phyloP scores from a whole-genome alignment of 2,329 filamentous ascomycete genomes.

The Clonostachys rosea region DNA sequence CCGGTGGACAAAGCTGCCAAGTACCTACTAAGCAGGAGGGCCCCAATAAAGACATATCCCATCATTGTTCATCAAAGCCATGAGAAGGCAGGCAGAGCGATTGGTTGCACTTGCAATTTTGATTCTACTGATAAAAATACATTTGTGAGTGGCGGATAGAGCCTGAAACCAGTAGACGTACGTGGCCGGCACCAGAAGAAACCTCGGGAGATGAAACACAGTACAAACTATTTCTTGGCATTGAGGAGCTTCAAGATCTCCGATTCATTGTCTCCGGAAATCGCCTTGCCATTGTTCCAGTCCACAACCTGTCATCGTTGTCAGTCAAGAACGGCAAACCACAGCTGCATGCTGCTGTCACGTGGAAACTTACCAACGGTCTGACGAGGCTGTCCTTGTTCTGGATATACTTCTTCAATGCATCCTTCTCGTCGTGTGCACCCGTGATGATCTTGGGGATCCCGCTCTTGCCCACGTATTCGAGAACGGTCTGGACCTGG shows the following conservation, averaged over 20 bases:
- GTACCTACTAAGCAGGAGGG: no score
- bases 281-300: constrained; percentile 85
- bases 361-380: constrained; percentile 62
- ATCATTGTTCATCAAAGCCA: no score
- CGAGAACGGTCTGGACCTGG: constrained; percentile 78
- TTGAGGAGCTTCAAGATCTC: constrained; percentile 82
- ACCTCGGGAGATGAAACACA: no score
- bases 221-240: constrained; percentile 32
- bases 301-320: constrained; percentile 52
- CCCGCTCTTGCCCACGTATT: constrained; percentile 67
- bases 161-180: no score
- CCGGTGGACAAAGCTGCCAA: no score
- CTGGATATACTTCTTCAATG: constrained; percentile 72
- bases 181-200: no score
- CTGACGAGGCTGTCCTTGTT: constrained; percentile 64
- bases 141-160: no score
- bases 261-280: constrained; percentile 76
- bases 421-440: constrained; percentile 70
- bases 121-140: no score
- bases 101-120: no score
- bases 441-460: constrained; percentile 64
- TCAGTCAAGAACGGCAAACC: constrained; percentile 1
- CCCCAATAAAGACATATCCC: no score
- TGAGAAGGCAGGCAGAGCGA: no score
- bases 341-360: not conserved